Base-by-base conservation (phyloP, 345 rosid genomes). In the Citrus medica region DNA sequence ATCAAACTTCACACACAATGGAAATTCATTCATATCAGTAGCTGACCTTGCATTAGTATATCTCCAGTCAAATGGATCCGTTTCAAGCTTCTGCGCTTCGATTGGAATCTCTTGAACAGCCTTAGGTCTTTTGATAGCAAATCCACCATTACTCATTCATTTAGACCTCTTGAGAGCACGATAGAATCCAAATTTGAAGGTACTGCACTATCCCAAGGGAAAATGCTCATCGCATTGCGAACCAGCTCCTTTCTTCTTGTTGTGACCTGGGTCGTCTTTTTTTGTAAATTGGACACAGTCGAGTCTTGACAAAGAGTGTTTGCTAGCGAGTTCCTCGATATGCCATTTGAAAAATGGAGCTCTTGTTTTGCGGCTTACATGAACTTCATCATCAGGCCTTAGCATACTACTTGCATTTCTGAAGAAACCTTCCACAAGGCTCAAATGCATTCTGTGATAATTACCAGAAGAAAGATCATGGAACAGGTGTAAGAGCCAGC, bases 191-290 rank as follows among this genome's bases (percentile, higher is more conserved):
- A 42, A 10, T 42, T 2, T 42, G 48, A 42, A 42, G 48, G 14
- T 9, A 42, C 48, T 42, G 48, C 48, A 40, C 13, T 81, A 48
- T 28, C 92, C 89, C 75, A 91, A 81, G 63, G 12, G 80, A 74
- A 92, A 90, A 55, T 83, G 82, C 51, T 71, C 6, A 82, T 92
- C 93, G 58, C 93, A 86, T 74, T 83, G 82, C 1, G 6, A 12
- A n/a, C 88, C 88, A 81, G 79, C 83, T 33, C 93, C 93, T 72
- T 86, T 88, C 82, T 88, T 90, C 46, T 89, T 82, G 60, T 79
- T 81, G 71, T 90, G 87, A 69, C 88, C 17, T 85, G 92, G 71
- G 71, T 86, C 88, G 58, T 86, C 80, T 82, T 74, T 46, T 60
- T 85, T 62, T 78, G 0, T 79, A 53, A 90, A 89, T 6, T 80